Evolutionary conservation across 2,329 filamentous ascomycete species (phyloP).

Genomic region (Alternaria arborescens): DNA sequence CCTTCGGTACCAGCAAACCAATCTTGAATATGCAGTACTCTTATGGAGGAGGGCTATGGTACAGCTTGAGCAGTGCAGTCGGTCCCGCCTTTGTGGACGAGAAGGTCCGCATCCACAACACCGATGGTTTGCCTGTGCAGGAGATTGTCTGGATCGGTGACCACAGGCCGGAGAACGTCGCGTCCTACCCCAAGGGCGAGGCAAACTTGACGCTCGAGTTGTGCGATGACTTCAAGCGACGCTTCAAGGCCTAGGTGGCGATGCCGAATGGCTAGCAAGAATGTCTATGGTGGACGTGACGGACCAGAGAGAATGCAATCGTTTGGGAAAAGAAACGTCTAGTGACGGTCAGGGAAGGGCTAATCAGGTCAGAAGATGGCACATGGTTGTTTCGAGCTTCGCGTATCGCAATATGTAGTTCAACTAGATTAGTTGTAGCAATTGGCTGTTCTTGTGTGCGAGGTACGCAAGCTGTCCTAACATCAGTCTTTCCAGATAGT

Average conservation of each 20-base stretch:
- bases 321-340: not conserved
- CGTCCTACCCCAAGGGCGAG: slow-evolving; percentile 20
- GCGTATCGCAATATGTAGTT: not conserved
- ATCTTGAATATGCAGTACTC: slow-evolving; percentile 37
- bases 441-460: not conserved
- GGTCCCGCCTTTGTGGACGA: slow-evolving; percentile 30
- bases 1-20: slow-evolving; percentile 24
- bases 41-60: slow-evolving; percentile 31
- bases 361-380: not conserved
- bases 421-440: not conserved
- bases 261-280: not conserved
- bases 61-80: slow-evolving; percentile 29
- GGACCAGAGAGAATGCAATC: not conserved
- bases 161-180: slow-evolving; percentile 21
- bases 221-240: slow-evolving; percentile 19
- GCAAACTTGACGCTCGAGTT: slow-evolving; percentile 27
- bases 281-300: not conserved
- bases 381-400: not conserved
- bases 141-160: slow-evolving; percentile 30
- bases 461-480: not conserved
- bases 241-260: not conserved
- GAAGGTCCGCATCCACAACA: slow-evolving; percentile 26
- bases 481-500: not conserved
- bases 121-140: slow-evolving; percentile 4
- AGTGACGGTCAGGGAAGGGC: not conserved